Conservation (phyloP, 345 rosid genomes). For the Populus simonii region DNA sequence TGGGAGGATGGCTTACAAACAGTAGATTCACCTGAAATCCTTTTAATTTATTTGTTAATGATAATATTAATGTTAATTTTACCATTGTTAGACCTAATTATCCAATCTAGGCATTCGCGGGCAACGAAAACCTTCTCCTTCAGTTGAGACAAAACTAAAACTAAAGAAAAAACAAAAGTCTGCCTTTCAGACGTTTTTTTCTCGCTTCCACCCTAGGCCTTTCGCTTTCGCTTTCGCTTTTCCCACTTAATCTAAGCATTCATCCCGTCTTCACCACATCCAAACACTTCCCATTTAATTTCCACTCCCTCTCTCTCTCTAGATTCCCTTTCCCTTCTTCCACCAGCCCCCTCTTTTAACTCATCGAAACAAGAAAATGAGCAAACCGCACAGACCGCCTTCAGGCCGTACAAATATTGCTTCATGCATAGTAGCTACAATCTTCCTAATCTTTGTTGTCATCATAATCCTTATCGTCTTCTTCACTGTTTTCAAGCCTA, state of each 20-base stretch:
- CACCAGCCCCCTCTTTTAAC: background rate
- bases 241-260: background rate
- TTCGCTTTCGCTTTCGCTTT: background rate
- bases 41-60: no score
- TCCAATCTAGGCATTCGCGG: background rate
- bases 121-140: background rate
- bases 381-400: slow-evolving; percentile 32
- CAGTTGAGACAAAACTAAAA: background rate
- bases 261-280: background rate
- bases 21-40: no score
- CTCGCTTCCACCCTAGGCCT: background rate
- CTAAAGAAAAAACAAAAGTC: background rate
- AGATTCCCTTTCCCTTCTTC: background rate
- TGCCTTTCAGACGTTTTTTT: background rate
- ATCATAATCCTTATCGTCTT: slow-evolving; percentile 64
- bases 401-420: slow-evolving; percentile 81
- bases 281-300: background rate
- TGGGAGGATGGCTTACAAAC: no score
- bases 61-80: no score
- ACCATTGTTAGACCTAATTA: no score
- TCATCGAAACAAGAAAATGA: slow-evolving; percentile 19
- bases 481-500: slow-evolving; percentile 91
- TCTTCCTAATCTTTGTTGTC: slow-evolving; percentile 71
- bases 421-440: slow-evolving; percentile 83
- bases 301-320: background rate